A percentile compares a stretch with the other conserved stretches of the same genome.
phyloP scores from a whole-genome alignment of 2,329 filamentous ascomycete genomes.

The Pseudogymnoascus sp. region DNA sequence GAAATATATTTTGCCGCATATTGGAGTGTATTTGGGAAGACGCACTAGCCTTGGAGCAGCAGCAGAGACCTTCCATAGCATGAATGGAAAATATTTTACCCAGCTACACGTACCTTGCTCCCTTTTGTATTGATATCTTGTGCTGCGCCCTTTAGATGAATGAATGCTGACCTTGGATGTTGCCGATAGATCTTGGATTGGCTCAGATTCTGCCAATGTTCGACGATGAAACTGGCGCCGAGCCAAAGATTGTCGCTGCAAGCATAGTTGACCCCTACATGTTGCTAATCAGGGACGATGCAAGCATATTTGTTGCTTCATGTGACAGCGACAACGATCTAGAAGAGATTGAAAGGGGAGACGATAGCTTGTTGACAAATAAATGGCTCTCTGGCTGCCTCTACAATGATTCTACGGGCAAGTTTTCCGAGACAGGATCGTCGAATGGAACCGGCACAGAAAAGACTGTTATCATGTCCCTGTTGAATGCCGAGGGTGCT shows the following conservation, averaged over 20 bases:
- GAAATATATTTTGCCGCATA: conserved; percentile 27
- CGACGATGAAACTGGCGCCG: conserved; percentile 80
- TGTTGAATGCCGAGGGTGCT: conserved; percentile 68
- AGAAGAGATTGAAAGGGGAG: conserved; percentile 67
- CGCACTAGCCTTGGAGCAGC: background rate
- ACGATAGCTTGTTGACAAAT: conserved; percentile 48
- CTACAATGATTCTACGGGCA: conserved; percentile 60
- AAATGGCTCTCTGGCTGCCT: conserved; percentile 82
- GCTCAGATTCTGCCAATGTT: conserved; percentile 88
- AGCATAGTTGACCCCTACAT: conserved; percentile 86
- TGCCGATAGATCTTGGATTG: conserved; percentile 65
- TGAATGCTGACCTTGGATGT: conserved; percentile 13
- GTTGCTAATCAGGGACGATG: conserved; percentile 76
- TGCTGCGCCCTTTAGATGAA: conserved; percentile 13
- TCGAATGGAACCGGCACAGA: conserved; percentile 20
- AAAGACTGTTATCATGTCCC: conserved; percentile 62
- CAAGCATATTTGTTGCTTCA: conserved; percentile 69
- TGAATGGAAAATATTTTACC: conserved; percentile 33
- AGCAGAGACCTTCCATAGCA: conserved; percentile 27
- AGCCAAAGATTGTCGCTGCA: conserved; percentile 70
- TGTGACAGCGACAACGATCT: conserved; percentile 78
- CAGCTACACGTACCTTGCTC: conserved; percentile 14
- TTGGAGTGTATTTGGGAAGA: conserved; percentile 1
- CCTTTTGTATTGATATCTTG: conserved; percentile 24
- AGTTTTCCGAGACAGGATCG: conserved; percentile 40